These are phyloP conservation scores for Kurtzmaniella quercitrusa DNA, from an alignment of 1,139 yeast species.

Conservation along the genomic window DNA sequence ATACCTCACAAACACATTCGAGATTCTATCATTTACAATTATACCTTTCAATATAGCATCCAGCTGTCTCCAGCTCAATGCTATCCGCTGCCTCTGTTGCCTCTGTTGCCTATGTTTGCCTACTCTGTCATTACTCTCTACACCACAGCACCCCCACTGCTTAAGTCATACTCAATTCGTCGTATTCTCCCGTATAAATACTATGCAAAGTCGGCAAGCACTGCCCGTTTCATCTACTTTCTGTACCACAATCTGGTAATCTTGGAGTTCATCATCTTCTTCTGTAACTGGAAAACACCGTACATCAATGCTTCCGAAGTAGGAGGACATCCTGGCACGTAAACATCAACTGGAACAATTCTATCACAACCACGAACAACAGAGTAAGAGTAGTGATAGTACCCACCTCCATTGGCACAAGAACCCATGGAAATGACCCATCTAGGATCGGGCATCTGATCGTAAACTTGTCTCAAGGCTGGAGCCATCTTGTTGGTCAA, in stretches of 20 bases:
- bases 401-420: constrained; percentile 94
- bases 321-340: constrained; percentile 94
- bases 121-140: no score
- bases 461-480: constrained; percentile 87
- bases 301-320: constrained; percentile 89
- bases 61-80: no score
- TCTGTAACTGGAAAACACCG: constrained; percentile 84
- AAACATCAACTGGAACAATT: constrained; percentile 82
- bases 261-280: constrained; percentile 81
- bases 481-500: constrained; percentile 94
- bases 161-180: neutral
- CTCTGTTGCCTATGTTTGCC: no score
- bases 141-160: no score
- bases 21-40: no score
- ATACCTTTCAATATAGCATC: no score
- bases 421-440: constrained; percentile 93
- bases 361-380: constrained; percentile 91
- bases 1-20: no score
- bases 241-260: constrained; percentile 87
- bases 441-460: constrained; percentile 92
- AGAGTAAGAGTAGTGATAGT: constrained; percentile 84
- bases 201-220: constrained; percentile 1
- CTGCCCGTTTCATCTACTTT: constrained; percentile 30
- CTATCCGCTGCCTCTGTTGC: no score
- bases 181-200: neutral